Conservation (phyloP, 345 rosid genomes). For the Salix purpurea region DNA sequence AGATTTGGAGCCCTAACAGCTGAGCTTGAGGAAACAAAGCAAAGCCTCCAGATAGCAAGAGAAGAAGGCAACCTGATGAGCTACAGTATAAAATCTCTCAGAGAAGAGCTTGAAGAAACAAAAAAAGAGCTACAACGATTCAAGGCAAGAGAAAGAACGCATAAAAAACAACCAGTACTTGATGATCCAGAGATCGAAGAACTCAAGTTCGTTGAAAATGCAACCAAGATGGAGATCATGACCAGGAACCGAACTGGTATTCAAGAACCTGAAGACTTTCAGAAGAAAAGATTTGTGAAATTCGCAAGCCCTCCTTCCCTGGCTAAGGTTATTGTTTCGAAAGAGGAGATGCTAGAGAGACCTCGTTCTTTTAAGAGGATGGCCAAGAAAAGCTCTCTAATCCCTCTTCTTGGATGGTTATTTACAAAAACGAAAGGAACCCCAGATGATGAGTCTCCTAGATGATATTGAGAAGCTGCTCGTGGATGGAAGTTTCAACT, state of each 20-base stretch:
- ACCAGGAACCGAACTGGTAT: neutral
- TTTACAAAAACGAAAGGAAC: constrained; percentile 28
- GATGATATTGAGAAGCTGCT: neutral
- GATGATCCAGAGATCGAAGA: constrained; percentile 40
- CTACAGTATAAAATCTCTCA: constrained; percentile 30
- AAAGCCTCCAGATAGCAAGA: constrained; percentile 38
- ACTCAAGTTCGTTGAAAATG: constrained; percentile 38
- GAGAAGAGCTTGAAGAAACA: constrained; percentile 44
- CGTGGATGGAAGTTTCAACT: too few relatives aligned
- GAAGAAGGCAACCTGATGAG: constrained; percentile 42
- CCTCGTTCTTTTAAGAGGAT: neutral
- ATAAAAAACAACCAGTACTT: constrained; percentile 18
- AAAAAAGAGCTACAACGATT: constrained; percentile 41
- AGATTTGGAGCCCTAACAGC: constrained; percentile 27
- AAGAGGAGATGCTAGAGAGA: constrained; percentile 13
- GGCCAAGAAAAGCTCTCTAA: constrained; percentile 1
- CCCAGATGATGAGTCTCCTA: neutral
- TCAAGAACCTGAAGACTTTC: neutral
- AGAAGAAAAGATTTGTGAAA: constrained; percentile 19
- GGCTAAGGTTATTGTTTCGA: constrained; percentile 5
- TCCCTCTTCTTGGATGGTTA: constrained; percentile 19
- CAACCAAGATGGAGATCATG: constrained; percentile 10
- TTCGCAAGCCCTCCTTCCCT: constrained; percentile 28
- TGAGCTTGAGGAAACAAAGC: constrained; percentile 59
- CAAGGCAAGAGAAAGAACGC: constrained; percentile 13